Evolutionary conservation across 495 filamentous ascomycete species (phyloP), one percentile per base, ranked within the genome.

Genomic region (Hyaloscypha finlandica): DNA sequence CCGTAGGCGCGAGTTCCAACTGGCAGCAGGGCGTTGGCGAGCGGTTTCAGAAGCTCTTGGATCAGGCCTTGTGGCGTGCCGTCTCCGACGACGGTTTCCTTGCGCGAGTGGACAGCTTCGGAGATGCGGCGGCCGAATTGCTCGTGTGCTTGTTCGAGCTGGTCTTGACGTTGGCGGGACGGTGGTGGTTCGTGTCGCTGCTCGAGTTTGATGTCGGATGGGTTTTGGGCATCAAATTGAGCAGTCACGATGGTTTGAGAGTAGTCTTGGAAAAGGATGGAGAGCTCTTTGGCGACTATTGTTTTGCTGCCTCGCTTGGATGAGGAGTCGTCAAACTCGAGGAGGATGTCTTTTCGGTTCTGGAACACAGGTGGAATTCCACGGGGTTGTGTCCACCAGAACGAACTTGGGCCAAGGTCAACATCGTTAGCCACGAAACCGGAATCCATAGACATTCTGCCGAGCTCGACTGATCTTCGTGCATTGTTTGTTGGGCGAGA

Each of bases 141-240:
- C 14, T 87, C 80, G 75, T 95, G 92, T 22, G 90, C 92, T 66
- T 88, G 83, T 75, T 99, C 96, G 8, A 99, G 85, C 73, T 97
- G 90, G 73, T 99, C 95, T 77, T 97, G 94, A n/a, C 95, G 90
- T 45, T 90, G 85, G 8, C 84, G 81, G n/a, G 88, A 82, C 9
- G 95, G 94, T 8, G 95, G 94, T 1, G 84, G 78, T 71, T 98
- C 92, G 70, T 99, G 95, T 22, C 89, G 88, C 77, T 99, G 95
- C 68, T 96, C 92, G 9, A 97, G 75, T 3, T 81, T 77, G 11
- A 88, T 89, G 70, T 93, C 88, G 42, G 83, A 77, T 8, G 91
- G 85, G 71, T 97, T 88, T 54, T 87, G 82, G 3, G 88, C 79
- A 76, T 97, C 91, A 76, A 89, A 98, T 65, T 84, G 88, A 33